phyloP scores from a whole-genome alignment of 257 asterid genomes.

The Solanum tarijense region DNA sequence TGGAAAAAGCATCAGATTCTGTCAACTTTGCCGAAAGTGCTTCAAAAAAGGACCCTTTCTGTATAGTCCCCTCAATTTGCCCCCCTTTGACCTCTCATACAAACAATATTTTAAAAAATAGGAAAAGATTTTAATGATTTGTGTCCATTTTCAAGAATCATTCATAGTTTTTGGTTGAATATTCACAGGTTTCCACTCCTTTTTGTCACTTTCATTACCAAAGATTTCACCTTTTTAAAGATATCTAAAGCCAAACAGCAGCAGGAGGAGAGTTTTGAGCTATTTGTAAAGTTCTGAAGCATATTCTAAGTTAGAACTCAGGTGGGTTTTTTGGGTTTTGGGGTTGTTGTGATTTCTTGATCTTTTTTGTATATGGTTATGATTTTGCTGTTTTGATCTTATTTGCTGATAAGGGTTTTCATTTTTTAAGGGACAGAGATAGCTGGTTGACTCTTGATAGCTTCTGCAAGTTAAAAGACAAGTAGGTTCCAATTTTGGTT shows the following conservation, averaged over 20 bases:
- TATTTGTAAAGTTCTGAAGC: not conserved
- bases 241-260: not conserved
- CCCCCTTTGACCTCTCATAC: not conserved
- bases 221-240: not conserved
- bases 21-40: not conserved
- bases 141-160: not conserved
- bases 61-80: not conserved
- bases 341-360: not conserved
- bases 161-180: not conserved
- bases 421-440: not conserved
- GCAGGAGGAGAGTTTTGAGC: not conserved
- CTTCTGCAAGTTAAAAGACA: not conserved
- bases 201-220: not conserved
- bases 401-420: slow-evolving; percentile 22
- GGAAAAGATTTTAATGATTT: not conserved
- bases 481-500: slow-evolving; percentile 1
- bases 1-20: not conserved
- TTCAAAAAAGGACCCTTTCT: not conserved
- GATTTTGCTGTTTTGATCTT: not conserved
- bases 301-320: not conserved
- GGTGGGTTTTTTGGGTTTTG: slow-evolving; percentile 2
- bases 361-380: not conserved
- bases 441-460: not conserved
- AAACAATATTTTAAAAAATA: not conserved
- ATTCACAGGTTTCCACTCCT: not conserved